phyloP scores from a whole-genome alignment of 345 rosid species.

The Rhodamnia argentea region DNA sequence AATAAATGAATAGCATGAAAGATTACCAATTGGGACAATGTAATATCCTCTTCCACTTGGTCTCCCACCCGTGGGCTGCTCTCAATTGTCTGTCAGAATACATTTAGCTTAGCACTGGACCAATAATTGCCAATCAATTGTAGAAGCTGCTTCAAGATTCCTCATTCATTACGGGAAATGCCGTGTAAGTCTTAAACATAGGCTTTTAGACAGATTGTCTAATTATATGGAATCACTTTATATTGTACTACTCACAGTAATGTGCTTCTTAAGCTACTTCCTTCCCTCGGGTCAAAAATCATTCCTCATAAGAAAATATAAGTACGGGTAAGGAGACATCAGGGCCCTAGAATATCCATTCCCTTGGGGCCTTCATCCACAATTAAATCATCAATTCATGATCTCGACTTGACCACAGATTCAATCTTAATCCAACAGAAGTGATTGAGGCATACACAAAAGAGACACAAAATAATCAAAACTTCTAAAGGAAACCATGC shows the following conservation, averaged over 20 bases:
- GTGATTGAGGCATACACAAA: background rate
- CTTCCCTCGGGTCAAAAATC: background rate
- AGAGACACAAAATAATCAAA: background rate
- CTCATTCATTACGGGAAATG: background rate
- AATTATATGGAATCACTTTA: background rate
- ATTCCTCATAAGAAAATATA: background rate
- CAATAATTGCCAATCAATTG: background rate
- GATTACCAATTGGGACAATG: slow-evolving; percentile 56
- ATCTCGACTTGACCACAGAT: background rate
- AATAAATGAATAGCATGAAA: background rate
- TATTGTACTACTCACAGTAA: background rate
- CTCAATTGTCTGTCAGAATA: slow-evolving; percentile 38
- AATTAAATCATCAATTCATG: background rate
- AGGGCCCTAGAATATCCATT: background rate
- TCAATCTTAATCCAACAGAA: background rate
- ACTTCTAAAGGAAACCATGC: background rate
- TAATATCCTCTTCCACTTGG: slow-evolving; percentile 49
- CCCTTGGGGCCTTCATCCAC: background rate
- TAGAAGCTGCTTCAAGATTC: background rate
- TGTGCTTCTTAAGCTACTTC: background rate
- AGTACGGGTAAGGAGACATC: background rate
- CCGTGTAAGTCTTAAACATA: background rate
- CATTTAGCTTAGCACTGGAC: background rate
- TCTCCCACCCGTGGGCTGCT: slow-evolving; percentile 47
- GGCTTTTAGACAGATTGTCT: background rate